Percentiles rank a stretch among this genome's conserved stretches.
Conservation (phyloP, 2,329 filamentous ascomycete species). For the Talaromyces sp. region DNA sequence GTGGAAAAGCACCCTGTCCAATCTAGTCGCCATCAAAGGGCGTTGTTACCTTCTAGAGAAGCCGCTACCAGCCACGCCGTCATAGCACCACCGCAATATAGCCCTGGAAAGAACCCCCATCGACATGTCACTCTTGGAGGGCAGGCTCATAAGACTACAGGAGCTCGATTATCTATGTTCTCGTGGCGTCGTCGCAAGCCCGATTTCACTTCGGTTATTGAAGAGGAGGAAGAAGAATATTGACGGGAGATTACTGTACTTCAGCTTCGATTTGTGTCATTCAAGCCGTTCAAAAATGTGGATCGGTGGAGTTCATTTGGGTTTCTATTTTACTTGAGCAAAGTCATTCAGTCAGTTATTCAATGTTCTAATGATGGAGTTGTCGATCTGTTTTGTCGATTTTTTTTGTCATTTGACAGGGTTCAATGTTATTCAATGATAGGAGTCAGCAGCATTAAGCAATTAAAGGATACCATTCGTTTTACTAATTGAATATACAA, state of each 20-base stretch:
- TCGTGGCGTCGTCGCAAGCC: constrained; percentile 2
- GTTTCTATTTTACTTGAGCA: too few relatives aligned
- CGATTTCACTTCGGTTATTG: constrained; percentile 2
- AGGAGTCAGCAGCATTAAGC: background rate
- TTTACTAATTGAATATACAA: too few relatives aligned
- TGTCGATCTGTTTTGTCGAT: background rate
- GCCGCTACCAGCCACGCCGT: background rate
- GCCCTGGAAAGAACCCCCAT: background rate
- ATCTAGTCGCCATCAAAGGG: background rate
- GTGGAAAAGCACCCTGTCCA: constrained; percentile 5
- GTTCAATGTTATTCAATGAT: background rate
- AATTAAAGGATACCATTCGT: background rate
- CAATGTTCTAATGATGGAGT: background rate
- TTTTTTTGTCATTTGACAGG: background rate
- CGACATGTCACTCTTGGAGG: background rate
- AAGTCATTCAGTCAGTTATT: too few relatives aligned
- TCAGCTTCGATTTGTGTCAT: background rate
- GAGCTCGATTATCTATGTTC: background rate
- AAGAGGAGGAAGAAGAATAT: constrained; percentile 4
- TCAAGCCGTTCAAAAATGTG: too few relatives aligned
- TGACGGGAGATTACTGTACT: background rate
- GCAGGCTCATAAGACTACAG: background rate
- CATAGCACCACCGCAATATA: background rate
- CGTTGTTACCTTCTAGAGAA: background rate
- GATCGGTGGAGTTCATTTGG: background rate